These are phyloP conservation scores for Castanospermum australe DNA, from an alignment of 306 rosid genomes.

Conservation along the genomic window DNA sequence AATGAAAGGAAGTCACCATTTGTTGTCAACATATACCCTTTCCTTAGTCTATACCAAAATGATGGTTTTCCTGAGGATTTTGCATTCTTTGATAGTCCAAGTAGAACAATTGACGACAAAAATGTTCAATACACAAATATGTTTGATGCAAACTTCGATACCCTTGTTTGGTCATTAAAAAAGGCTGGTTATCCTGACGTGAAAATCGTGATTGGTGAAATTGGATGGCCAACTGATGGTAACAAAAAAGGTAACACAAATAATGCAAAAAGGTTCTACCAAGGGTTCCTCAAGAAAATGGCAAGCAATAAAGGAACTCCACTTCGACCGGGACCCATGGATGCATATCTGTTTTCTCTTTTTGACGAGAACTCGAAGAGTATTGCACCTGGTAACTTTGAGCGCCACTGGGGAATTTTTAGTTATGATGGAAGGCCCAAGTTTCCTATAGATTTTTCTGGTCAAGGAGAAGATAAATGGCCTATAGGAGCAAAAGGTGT, in stretches of 20 bases:
- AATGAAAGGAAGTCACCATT: conserved; percentile 51
- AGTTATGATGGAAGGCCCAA: conserved; percentile 61
- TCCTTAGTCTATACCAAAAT: conserved; percentile 56
- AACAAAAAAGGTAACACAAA: conserved; percentile 31
- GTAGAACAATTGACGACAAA: conserved; percentile 36
- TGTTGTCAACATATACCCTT: conserved; percentile 82
- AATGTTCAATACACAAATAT: conserved; percentile 44
- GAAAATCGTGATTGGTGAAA: conserved; percentile 63
- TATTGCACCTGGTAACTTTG: conserved; percentile 59
- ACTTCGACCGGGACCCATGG: conserved; percentile 28
- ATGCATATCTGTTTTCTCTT: conserved; percentile 57
- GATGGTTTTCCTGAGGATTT: conserved; percentile 48
- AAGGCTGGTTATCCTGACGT: conserved; percentile 40
- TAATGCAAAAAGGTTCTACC: conserved; percentile 55
- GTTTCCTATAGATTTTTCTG: conserved; percentile 57
- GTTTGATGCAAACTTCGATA: conserved; percentile 78
- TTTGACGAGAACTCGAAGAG: conserved; percentile 69
- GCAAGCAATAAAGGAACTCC: conserved; percentile 57
- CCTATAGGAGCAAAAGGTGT: conserved; percentile 62
- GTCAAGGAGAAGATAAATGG: conserved; percentile 38
- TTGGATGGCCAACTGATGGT: conserved; percentile 93
- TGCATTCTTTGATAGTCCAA: conserved; percentile 53
- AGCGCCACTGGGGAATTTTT: conserved; percentile 94
- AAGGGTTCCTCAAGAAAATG: conserved; percentile 58
- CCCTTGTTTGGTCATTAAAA: conserved; percentile 54